Percentiles rank a stretch among this genome's conserved stretches.
Conservation (phyloP, 768 basidiomycete species). For the Suillus decipiens region DNA sequence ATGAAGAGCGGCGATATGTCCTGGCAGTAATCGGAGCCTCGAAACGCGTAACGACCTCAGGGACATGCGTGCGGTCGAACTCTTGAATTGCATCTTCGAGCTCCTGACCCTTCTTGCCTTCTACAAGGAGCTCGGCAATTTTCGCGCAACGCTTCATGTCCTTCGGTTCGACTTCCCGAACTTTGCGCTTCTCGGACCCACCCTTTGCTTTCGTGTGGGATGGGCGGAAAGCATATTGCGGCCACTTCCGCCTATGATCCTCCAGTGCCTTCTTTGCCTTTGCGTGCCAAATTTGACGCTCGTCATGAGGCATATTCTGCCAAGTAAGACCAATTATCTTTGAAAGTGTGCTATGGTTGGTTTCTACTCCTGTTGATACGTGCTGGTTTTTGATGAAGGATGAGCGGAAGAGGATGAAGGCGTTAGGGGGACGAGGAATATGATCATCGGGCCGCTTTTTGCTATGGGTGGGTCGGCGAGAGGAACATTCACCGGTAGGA, state of each 20-base stretch:
- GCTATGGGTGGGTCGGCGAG: conserved; percentile 54
- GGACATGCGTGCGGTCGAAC: conserved; percentile 53
- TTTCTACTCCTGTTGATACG: conserved; percentile 76
- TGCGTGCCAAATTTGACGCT: conserved; percentile 74
- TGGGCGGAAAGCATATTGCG: conserved; percentile 75
- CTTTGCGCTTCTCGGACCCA: conserved; percentile 34
- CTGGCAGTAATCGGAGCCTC: conserved; percentile 74
- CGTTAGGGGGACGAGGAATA: conserved; percentile 83
- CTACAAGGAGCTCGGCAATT: conserved; percentile 65
- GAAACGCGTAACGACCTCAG: conserved; percentile 70
- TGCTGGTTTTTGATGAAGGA: conserved; percentile 80
- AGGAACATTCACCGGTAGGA: conserved; percentile 29
- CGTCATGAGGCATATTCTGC: conserved; percentile 75
- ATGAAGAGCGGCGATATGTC: conserved; percentile 68
- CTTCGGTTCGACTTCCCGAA: conserved; percentile 45
- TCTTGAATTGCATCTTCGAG: conserved; percentile 64
- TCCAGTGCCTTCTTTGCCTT: conserved; percentile 74
- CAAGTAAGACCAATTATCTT: conserved; percentile 86
- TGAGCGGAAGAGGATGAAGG: conserved; percentile 85
- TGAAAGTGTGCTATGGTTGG: conserved; percentile 79
- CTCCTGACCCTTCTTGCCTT: conserved; percentile 65
- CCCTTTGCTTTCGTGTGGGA: conserved; percentile 42
- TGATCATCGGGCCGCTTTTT: conserved; percentile 76
- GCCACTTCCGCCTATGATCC: conserved; percentile 71
- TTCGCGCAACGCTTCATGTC: conserved; percentile 64